These are phyloP conservation scores for Danielia oregonensis DNA, from an alignment of 805 yeast species.

Conservation along the genomic window DNA sequence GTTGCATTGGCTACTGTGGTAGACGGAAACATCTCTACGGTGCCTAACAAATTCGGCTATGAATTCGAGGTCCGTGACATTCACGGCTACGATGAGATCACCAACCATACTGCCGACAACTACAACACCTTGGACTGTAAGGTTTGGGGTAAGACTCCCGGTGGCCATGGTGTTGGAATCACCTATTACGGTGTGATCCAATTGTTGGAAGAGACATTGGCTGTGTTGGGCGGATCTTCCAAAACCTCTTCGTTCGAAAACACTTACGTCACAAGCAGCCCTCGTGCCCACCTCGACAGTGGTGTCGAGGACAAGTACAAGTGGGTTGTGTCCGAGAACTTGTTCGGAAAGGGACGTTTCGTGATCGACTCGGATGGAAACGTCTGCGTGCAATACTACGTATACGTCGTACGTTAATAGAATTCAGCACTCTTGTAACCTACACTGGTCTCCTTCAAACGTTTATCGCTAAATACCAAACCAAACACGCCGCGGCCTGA, in stretches of 20 bases:
- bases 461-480: too few relatives aligned
- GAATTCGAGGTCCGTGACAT: slow-evolving; percentile 26
- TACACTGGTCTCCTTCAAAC: too few relatives aligned
- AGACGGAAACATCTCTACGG: slow-evolving; percentile 28
- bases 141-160: slow-evolving; percentile 42
- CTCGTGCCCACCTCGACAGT: slow-evolving; percentile 41
- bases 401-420: slow-evolving; percentile 31
- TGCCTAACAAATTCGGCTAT: slow-evolving; percentile 28
- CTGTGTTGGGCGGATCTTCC: slow-evolving; percentile 32
- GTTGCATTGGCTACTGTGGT: slow-evolving; percentile 20
- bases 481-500: too few relatives aligned
- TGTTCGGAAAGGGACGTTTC: slow-evolving; percentile 60
- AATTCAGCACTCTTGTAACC: too few relatives aligned
- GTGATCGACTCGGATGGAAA: slow-evolving; percentile 42
- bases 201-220: slow-evolving; percentile 30
- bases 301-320: slow-evolving; percentile 39
- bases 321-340: slow-evolving; percentile 50
- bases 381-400: slow-evolving; percentile 53
- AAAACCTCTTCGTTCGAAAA: slow-evolving; percentile 37
- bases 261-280: slow-evolving; percentile 47
- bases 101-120: slow-evolving; percentile 23
- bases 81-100: slow-evolving; percentile 49
- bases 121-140: slow-evolving; percentile 45
- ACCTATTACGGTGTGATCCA: slow-evolving; percentile 49
- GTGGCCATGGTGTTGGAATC: slow-evolving; percentile 40